Evolutionary conservation across 2,329 filamentous ascomycete genomes (phyloP).

Genomic region (Exophiala alcalophila): DNA sequence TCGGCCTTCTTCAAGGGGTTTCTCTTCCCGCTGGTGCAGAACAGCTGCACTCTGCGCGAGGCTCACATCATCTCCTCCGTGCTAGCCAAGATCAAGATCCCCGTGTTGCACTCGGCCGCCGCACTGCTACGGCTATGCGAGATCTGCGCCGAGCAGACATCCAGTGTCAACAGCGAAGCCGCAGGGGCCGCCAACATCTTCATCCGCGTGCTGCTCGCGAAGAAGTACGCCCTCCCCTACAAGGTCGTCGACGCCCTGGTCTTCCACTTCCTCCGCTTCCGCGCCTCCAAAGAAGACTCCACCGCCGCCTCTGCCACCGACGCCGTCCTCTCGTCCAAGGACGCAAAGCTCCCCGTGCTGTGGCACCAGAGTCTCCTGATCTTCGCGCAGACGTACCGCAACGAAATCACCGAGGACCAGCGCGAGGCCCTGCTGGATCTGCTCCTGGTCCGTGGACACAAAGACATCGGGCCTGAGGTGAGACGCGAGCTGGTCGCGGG

Average conservation of each 20-base stretch:
- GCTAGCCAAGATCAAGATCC: slow-evolving; percentile 78
- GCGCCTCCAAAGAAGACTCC: slow-evolving; percentile 60
- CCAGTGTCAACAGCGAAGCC: slow-evolving; percentile 70
- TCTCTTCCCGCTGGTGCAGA: slow-evolving; percentile 81
- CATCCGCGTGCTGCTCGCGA: slow-evolving; percentile 88
- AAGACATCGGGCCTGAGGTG: slow-evolving; percentile 85
- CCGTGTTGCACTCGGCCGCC: slow-evolving; percentile 86
- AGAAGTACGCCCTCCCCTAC: slow-evolving; percentile 93
- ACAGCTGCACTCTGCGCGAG: slow-evolving; percentile 84
- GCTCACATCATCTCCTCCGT: slow-evolving; percentile 88
- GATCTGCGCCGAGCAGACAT: slow-evolving; percentile 86
- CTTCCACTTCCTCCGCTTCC: slow-evolving; percentile 93
- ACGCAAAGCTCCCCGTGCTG: slow-evolving; percentile 74
- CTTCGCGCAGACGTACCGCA: slow-evolving; percentile 91
- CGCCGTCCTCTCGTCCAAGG: slow-evolving; percentile 53
- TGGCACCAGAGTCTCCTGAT: slow-evolving; percentile 94
- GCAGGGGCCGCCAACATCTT: slow-evolving; percentile 93
- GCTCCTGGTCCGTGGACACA: slow-evolving; percentile 78
- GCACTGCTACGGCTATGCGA: slow-evolving; percentile 90
- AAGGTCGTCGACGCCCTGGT: slow-evolving; percentile 93
- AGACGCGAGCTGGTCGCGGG: slow-evolving; percentile 84
- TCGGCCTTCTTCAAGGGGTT: slow-evolving; percentile 96
- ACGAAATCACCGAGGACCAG: slow-evolving; percentile 94
- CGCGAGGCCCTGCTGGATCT: slow-evolving; percentile 86
- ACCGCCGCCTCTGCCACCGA: slow-evolving; percentile 52